phyloP scores from a whole-genome alignment of 2,329 filamentous ascomycete species.

The Penicillium sp. region DNA sequence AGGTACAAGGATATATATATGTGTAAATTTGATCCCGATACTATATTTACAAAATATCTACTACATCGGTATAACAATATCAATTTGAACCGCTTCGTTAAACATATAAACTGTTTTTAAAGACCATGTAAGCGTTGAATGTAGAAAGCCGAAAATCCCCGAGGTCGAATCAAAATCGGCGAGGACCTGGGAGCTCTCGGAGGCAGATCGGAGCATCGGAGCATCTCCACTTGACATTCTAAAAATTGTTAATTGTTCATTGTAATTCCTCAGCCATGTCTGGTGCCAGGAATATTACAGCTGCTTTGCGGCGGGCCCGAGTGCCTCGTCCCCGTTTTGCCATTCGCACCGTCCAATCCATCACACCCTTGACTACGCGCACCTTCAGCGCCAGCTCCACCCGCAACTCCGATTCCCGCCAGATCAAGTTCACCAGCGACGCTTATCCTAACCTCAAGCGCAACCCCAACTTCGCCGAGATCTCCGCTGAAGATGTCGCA shows the following conservation, averaged over 20 bases:
- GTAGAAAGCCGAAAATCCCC: slow-evolving; percentile 17
- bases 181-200: slow-evolving; percentile 9
- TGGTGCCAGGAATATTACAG: slow-evolving; percentile 32
- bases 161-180: slow-evolving; percentile 6
- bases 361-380: slow-evolving; percentile 24
- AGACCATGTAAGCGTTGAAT: neutral
- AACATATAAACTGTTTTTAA: neutral
- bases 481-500: slow-evolving; percentile 76
- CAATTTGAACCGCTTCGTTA: neutral
- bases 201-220: slow-evolving; percentile 20
- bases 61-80: no score
- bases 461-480: slow-evolving; percentile 66
- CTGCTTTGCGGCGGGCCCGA: slow-evolving; percentile 35
- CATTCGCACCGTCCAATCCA: slow-evolving; percentile 24
- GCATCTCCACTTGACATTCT: slow-evolving; percentile 21
- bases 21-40: neutral
- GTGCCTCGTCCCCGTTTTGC: slow-evolving; percentile 30
- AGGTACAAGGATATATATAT: neutral
- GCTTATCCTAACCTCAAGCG: slow-evolving; percentile 77
- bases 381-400: slow-evolving; percentile 34
- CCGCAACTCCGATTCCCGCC: slow-evolving; percentile 29
- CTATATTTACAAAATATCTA: neutral
- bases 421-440: slow-evolving; percentile 76
- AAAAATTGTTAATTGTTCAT: slow-evolving; percentile 26
- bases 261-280: slow-evolving; percentile 27